Conservation (phyloP, 2,329 filamentous ascomycete genomes). For the Botryotinia calthae region DNA sequence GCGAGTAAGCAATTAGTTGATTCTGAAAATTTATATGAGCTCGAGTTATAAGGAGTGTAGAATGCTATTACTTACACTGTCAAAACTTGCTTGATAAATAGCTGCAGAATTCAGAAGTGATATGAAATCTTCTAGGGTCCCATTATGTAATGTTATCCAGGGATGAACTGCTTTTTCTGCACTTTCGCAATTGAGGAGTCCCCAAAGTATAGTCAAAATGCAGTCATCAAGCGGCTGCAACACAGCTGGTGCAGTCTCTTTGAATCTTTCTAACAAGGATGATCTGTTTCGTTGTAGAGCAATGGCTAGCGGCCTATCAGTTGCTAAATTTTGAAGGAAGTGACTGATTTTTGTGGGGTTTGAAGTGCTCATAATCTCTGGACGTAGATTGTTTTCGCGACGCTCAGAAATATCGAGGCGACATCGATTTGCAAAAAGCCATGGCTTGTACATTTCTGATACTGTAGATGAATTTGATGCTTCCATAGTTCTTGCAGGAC, state of each 20-base stretch:
- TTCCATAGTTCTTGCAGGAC: background rate
- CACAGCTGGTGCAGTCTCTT: background rate
- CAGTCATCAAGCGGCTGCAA: slow-evolving; percentile 19
- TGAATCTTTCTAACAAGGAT: background rate
- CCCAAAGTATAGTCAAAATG: slow-evolving; percentile 20
- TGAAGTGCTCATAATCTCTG: background rate
- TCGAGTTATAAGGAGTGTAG: too few species aligned
- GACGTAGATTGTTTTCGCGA: background rate
- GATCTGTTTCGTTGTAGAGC: background rate
- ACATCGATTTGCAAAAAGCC: background rate
- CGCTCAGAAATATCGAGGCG: background rate
- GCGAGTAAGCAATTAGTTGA: slow-evolving; percentile 28
- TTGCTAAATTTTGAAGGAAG: slow-evolving; percentile 2
- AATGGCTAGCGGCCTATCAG: background rate
- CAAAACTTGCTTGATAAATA: slow-evolving; percentile 10
- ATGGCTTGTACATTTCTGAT: background rate
- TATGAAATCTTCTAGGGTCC: slow-evolving; percentile 10
- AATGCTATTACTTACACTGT: background rate
- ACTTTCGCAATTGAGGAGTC: slow-evolving; percentile 11
- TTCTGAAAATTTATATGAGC: slow-evolving; percentile 21
- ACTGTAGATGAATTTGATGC: background rate
- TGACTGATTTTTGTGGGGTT: background rate
- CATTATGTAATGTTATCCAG: slow-evolving; percentile 3
- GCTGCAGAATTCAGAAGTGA: slow-evolving; percentile 10
- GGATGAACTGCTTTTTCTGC: background rate